Base-by-base conservation (phyloP, 164 flowering plant species). In the Stephania yunnanensis region DNA sequence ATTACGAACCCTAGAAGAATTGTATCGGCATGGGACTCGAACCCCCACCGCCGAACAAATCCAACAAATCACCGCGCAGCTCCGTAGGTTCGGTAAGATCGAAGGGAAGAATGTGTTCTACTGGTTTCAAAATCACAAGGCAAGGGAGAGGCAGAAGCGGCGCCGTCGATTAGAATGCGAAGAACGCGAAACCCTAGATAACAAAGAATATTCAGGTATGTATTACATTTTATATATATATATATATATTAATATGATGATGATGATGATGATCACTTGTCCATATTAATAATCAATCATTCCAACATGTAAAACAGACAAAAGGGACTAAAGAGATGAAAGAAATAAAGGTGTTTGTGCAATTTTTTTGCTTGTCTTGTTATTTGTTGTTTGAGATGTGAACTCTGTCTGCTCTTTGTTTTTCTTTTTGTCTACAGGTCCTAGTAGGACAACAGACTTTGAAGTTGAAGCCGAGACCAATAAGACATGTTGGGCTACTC, bases 71-170 rank as follows among this genome's bases (percentile, higher is more conserved):
- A 89, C 98, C 0, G 82, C 92, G 2, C 94, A 91, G 80, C 93
- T 94, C 12, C 86, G 97, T 0, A 77, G 90, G 3, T 92, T 77
- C n/a, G 98, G 98, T 4, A 90, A 88, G 82, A 92, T 93, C 13
- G 98, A 93, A 76, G 95, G 98, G 19, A 93, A 93, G 81, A 93
- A 93, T 72, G 98, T 93, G 7, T 93, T 93, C 83, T 93, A 93
- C 79, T 93, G 98, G 98, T 93, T 93, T 72, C 98, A 93, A 65
- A 93, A 93, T 77, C 98, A 93, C 82, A 93, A 93, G 82, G 97
- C 98, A 0, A 82, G 98, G 68, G 98, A 94, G 63, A 67, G 98
- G 13, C 98, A 91, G 79, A 94, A 92, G 71, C 91, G 98, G 4
- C 91, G 96, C 45, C 89, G 96, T 10, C 86, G 85, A 69, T 83